Evolutionary conservation across 805 yeast genomes (phyloP).

Genomic region (Priceomyces castillae): DNA sequence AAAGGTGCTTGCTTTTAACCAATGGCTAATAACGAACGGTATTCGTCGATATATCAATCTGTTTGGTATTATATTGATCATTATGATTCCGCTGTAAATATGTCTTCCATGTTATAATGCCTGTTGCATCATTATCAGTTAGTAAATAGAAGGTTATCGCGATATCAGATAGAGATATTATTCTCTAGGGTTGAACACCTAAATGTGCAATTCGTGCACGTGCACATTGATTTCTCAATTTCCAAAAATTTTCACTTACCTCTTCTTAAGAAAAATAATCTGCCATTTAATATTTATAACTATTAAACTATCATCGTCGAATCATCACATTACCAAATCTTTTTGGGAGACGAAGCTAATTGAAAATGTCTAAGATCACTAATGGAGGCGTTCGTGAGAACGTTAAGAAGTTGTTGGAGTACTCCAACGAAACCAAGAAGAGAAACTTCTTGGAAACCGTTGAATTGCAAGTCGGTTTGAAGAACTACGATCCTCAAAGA

Average conservation of each 20-base stretch:
- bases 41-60: too few species aligned
- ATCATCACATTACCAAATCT: slow-evolving; percentile 46
- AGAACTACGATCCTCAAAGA: slow-evolving; percentile 99
- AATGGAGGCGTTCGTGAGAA: slow-evolving; percentile 93
- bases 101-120: too few species aligned
- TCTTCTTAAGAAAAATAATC: slow-evolving; percentile 1
- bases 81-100: too few species aligned
- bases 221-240: not conserved
- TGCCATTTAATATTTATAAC: slow-evolving; percentile 2
- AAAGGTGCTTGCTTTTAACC: not conserved
- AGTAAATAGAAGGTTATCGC: too few species aligned
- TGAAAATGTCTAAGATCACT: slow-evolving; percentile 81
- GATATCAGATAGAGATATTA: not conserved
- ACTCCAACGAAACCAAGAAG: slow-evolving; percentile 95
- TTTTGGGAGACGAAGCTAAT: slow-evolving; percentile 72
- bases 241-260: slow-evolving; percentile 3
- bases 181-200: not conserved
- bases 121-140: too few species aligned
- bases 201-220: not conserved
- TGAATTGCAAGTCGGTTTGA: slow-evolving; percentile 98
- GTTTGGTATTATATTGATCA: too few species aligned
- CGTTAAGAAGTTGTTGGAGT: slow-evolving; percentile 87
- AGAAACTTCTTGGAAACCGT: slow-evolving; percentile 99
- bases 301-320: slow-evolving; percentile 52
- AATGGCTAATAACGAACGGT: too few species aligned